Conservation (phyloP, 169 alveolate genomes). For the Eimeria sp. region DNA sequence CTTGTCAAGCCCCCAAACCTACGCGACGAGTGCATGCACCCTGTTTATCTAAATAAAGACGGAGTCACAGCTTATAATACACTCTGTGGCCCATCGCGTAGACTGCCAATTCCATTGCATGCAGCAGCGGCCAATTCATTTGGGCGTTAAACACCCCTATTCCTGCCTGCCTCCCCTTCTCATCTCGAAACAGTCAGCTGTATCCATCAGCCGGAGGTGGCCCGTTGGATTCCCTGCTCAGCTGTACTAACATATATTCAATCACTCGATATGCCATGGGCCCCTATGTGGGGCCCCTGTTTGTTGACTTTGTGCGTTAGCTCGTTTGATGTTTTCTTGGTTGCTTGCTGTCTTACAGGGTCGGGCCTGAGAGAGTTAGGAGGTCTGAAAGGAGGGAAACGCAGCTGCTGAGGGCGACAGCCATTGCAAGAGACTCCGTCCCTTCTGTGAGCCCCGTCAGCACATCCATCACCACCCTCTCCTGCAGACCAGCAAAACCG, state of each 20-base stretch:
- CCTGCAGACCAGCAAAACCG: neutral
- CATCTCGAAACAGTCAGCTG: too few species aligned
- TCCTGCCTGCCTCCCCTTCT: too few species aligned
- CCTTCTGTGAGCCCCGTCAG: constrained; percentile 5
- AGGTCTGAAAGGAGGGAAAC: constrained; percentile 25
- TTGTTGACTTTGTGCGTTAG: neutral
- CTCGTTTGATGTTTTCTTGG: neutral
- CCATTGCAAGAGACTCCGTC: constrained; percentile 1
- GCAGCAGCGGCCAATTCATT: too few species aligned
- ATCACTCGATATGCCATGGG: neutral
- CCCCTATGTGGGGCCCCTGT: constrained; percentile 30
- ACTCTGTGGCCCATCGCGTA: neutral
- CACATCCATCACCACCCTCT: constrained; percentile 22
- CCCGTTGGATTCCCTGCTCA: neutral
- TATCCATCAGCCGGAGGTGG: too few species aligned
- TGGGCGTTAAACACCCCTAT: too few species aligned
- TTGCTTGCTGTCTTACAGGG: neutral
- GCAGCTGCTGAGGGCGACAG: constrained; percentile 46
- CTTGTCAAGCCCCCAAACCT: too few species aligned
- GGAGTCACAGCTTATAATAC: too few species aligned
- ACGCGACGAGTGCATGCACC: too few species aligned
- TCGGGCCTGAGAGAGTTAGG: constrained; percentile 13
- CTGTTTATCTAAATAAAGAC: too few species aligned
- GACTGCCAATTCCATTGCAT: neutral
- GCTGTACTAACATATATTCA: neutral